A percentile compares a stretch with the other conserved stretches of the same genome.
Evolutionary conservation across 345 rosid genomes (phyloP).

Genomic region (Brassica juncea): DNA sequence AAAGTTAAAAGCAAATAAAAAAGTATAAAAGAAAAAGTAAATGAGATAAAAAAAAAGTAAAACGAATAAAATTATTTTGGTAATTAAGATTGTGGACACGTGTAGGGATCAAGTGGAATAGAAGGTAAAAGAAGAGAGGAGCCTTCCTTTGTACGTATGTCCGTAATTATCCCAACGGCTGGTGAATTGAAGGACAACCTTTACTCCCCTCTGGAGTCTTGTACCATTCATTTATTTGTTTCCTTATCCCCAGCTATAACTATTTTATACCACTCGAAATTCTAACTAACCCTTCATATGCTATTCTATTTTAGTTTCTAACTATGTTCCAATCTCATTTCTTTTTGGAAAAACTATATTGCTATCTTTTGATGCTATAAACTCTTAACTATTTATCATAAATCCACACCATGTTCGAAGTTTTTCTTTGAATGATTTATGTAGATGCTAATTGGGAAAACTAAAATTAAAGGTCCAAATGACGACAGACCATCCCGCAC

Average conservation of each 20-base stretch:
- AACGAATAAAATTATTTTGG: not conserved
- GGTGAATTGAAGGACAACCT: slow-evolving; percentile 25
- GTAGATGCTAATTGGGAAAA: not conserved
- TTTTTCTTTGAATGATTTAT: not conserved
- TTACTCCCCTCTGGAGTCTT: not conserved
- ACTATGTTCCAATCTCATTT: not conserved
- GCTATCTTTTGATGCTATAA: not conserved
- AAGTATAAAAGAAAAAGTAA: not conserved
- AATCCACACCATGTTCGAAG: not conserved
- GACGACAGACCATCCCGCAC: no score
- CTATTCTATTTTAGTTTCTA: not conserved
- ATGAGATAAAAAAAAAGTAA: not conserved
- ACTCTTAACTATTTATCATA: not conserved
- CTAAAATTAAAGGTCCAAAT: not conserved
- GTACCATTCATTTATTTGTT: slow-evolving; percentile 9
- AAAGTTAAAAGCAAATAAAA: slow-evolving; percentile 7
- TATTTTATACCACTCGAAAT: not conserved
- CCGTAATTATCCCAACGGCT: slow-evolving; percentile 30
- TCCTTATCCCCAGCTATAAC: slow-evolving; percentile 4
- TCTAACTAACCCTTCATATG: not conserved
- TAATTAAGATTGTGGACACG: not conserved
- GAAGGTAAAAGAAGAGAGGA: slow-evolving; percentile 8
- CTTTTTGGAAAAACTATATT: not conserved
- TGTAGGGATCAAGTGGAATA: slow-evolving; percentile 11
- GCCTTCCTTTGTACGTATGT: slow-evolving; percentile 41